Conservation (phyloP, 176 grass and related monocot genomes). For the Carex kokanica region DNA sequence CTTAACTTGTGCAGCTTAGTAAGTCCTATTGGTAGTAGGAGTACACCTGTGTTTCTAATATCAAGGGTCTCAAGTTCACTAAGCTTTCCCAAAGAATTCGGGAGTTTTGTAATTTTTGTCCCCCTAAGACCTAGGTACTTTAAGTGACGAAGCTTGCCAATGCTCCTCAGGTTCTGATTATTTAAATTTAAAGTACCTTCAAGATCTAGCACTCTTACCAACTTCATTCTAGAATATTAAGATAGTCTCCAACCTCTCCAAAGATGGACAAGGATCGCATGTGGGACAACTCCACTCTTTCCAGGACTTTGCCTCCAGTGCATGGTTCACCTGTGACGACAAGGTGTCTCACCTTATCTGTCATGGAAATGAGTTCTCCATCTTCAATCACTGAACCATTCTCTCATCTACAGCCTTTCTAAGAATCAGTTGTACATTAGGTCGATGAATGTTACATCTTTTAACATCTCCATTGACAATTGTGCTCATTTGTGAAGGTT, state of each 20-base stretch:
- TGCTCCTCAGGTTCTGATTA: background rate
- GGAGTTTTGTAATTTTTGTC: slow-evolving; percentile 3
- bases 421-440: slow-evolving; percentile 28
- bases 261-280: slow-evolving; percentile 29
- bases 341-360: background rate
- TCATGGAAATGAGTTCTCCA: background rate
- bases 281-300: background rate
- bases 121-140: slow-evolving; percentile 30
- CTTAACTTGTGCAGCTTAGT: slow-evolving; percentile 6
- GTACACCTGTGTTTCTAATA: slow-evolving; percentile 19
- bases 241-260: background rate
- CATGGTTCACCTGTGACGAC: background rate
- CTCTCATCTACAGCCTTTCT: slow-evolving; percentile 28
- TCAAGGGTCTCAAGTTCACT: slow-evolving; percentile 26
- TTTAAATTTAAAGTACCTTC: background rate
- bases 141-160: slow-evolving; percentile 18
- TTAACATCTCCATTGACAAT: background rate
- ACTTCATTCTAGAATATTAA: slow-evolving; percentile 2
- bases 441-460: slow-evolving; percentile 30
- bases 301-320: background rate
- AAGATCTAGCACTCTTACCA: slow-evolving; percentile 27
- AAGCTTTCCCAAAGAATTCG: slow-evolving; percentile 21
- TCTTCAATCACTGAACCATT: slow-evolving; percentile 16
- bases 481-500: background rate
- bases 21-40: background rate